Evolutionary conservation across 257 asterid genomes (phyloP).

Genomic region (Cordia subcordata): DNA sequence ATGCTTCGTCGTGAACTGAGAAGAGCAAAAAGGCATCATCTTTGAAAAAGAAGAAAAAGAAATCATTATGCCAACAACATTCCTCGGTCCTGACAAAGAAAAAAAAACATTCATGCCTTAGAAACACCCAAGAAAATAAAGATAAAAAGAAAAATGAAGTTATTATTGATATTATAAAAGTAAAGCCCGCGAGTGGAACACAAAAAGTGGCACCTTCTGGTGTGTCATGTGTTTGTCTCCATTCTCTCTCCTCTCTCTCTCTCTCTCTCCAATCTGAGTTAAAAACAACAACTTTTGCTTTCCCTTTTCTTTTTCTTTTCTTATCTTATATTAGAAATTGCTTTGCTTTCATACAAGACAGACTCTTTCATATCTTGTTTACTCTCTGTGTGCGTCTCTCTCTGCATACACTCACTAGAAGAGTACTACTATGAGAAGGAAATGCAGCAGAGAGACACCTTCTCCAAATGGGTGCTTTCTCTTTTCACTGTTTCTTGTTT

Average conservation of each 20-base stretch:
- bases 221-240: too few relatives aligned
- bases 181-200: slow-evolving; percentile 1
- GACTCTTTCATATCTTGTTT: not conserved
- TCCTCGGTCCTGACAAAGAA: too few relatives aligned
- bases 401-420: slow-evolving; percentile 15
- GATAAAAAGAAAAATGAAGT: slow-evolving; percentile 4
- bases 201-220: slow-evolving; percentile 17
- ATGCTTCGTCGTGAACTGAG: too few relatives aligned
- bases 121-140: not conserved
- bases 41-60: too few relatives aligned
- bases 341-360: too few relatives aligned
- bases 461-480: slow-evolving; percentile 7
- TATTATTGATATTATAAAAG: not conserved
- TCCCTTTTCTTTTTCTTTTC: not conserved
- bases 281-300: not conserved
- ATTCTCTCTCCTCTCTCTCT: slow-evolving; percentile 8
- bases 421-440: slow-evolving; percentile 11
- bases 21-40: too few relatives aligned
- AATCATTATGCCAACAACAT: too few relatives aligned
- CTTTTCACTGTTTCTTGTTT: slow-evolving; percentile 15
- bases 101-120: too few relatives aligned
- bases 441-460: slow-evolving; percentile 23
- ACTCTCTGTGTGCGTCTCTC: not conserved
- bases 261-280: not conserved
- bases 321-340: too few relatives aligned